Base-by-base conservation (phyloP, 2,329 filamentous ascomycete species). In the Fusarium tjaetaba region DNA sequence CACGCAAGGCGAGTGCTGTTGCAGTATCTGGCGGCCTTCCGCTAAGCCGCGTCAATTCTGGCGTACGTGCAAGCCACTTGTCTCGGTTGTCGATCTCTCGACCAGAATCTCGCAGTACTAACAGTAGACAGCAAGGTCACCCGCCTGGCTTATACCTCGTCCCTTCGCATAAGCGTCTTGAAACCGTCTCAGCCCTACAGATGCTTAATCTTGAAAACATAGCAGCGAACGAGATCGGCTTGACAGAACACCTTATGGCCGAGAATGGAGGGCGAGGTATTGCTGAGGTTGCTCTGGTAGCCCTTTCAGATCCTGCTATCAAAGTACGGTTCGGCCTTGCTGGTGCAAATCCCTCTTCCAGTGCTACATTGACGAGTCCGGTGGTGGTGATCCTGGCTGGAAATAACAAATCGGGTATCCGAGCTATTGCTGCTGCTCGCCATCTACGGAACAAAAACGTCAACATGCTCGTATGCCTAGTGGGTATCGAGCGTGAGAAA, bases 181-280 rank as follows among this genome's bases (percentile, higher is more conserved):
- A 92, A 76, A 85, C 89, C 10, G 89, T 92, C 36, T 92, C 90
- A 24, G 88, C 96, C 11, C 85, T 96, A 43, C 94, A 97, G 79
- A 96, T 98, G 90, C 89, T 97, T 34, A 96, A 96, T 71, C 89
- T 98, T 3, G 96, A 98, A 82, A 95, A 96, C 78, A 93, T 97
- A 63, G 95, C 95, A 1, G 92, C 95, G 68, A 92, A 94, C 46
- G 95, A 98, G 74, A 90, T 97, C 65, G 95, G 95, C 10, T 86
- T 98, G 52, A 93, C 92, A 0, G 94, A 97, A 80, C 94, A 96
- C 60, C 92, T 98, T 81, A 94, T 98, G 85, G 92, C 94, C 2
- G 96, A 98, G 79, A 98, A 96, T 79, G 93, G 95, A 3, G 96
- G 94, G 24, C 90, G 96, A 32, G 94, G 94, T 48, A 94, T 98